Conservation (phyloP, 805 yeast species). For the Kodamaea laetipori region DNA sequence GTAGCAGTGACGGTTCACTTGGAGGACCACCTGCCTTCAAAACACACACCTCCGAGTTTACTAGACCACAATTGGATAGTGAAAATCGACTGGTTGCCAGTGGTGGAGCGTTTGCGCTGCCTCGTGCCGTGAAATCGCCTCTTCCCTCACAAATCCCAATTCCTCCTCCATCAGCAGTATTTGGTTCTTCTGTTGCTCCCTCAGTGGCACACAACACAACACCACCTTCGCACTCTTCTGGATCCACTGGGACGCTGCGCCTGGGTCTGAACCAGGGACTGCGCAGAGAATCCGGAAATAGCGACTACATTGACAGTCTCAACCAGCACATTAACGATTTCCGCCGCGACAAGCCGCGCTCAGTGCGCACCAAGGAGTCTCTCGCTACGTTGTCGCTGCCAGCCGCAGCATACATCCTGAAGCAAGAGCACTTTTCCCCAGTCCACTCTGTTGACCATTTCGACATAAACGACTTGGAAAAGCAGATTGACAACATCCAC, state of each 20-base stretch:
- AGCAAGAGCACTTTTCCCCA: not conserved
- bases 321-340: constrained; percentile 18
- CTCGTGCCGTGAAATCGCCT: constrained; percentile 4
- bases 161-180: not conserved
- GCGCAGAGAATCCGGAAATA: constrained; percentile 8
- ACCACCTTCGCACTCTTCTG: not conserved
- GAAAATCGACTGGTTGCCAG: constrained; percentile 7
- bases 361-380: constrained; percentile 11
- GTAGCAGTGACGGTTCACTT: constrained; percentile 6
- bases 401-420: constrained; percentile 5
- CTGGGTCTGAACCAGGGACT: constrained; percentile 4
- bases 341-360: constrained; percentile 17
- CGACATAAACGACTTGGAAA: constrained; percentile 14
- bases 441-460: not conserved
- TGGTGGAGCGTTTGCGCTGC: constrained; percentile 12
- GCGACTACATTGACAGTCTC: constrained; percentile 15
- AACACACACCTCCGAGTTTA: not conserved
- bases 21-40: not conserved
- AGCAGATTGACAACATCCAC: constrained; percentile 14
- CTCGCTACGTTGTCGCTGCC: constrained; percentile 9
- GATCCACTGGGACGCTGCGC: constrained; percentile 5
- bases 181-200: not conserved
- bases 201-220: not conserved
- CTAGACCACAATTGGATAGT: constrained; percentile 1
- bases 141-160: constrained; percentile 7